Base-by-base conservation (phyloP, 495 filamentous ascomycete species). In the Penicillium coprophilum region DNA sequence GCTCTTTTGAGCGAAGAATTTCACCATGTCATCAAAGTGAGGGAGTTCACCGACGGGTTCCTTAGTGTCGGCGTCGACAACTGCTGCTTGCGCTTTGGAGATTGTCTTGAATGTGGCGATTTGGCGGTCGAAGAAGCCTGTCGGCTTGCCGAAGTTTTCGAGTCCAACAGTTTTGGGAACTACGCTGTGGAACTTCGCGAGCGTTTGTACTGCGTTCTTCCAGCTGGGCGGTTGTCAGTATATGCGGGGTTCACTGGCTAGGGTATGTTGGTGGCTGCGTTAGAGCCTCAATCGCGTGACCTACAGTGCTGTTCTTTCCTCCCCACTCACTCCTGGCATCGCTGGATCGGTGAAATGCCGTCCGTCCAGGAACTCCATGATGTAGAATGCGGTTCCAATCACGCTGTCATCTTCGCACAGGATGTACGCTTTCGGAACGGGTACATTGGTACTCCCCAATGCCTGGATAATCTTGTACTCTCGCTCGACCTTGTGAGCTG, bases 401-500 rank as follows among this genome's bases (percentile, higher is more conserved):
- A 98, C 83, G 34, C 61, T 71, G 34, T 68, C 64, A 68, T 98
- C 93, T 61, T 92, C 84, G 74, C 94, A 98, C 12, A 97, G 82
- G 65, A 87, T 89, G 66, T 91, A 87, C 3, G 91, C 82, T 68
- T 83, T 87, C 13, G 94, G 93, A 0, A 95, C 91, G 0, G 92
- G 91, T 27, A 98, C 91, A 69, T 90, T 84, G 17, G 89, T 93
- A 20, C 75, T 66, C 23, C 84, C 82, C 17, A 98, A 79, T 1
- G 93, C 92, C 66, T 88, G 83, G 65, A 98, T 90, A 63, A 96
- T 86, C 66, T 86, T 85, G 75, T 93, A 93, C 70, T 98, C 94
- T 57, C 94, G 88, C 72, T 98, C 94, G 56, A 98, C 93, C 64
- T 90, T 87, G 76, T 98, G 94, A 10, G 94, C 94, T 0, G 92